Conservation (phyloP, 257 asterid genomes). For the Paulownia fortunei region DNA sequence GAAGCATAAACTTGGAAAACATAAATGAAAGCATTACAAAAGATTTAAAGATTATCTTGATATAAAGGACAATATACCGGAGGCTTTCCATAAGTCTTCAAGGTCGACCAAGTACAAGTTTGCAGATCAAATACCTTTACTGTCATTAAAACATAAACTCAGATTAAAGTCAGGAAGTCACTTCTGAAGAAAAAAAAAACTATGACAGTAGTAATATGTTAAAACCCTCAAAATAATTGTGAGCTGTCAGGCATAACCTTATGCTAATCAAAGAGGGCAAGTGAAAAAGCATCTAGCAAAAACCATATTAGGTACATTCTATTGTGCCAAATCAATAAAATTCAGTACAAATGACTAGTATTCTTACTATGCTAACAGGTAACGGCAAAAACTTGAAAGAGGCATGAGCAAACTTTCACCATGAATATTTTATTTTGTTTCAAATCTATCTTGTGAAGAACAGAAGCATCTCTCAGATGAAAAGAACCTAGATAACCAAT, state of each 20-base stretch:
- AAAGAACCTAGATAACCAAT: constrained; percentile 22
- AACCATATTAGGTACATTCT: background rate
- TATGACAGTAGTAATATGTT: background rate
- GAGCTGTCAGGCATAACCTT: constrained; percentile 3
- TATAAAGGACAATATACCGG: constrained; percentile 61
- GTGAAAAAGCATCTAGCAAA: constrained; percentile 1
- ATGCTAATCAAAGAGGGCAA: background rate
- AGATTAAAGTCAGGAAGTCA: constrained; percentile 17
- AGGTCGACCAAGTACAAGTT: constrained; percentile 78
- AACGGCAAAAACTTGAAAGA: background rate
- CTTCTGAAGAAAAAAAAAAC: background rate
- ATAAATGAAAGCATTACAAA: constrained; percentile 23
- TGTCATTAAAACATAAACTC: constrained; percentile 46
- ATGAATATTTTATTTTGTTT: constrained; percentile 9
- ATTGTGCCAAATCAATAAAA: constrained; percentile 7
- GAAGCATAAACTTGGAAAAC: background rate
- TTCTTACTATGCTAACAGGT: background rate
- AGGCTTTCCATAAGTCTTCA: constrained; percentile 96
- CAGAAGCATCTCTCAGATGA: constrained; percentile 17
- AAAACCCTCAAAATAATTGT: too few species aligned
- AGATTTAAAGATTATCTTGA: constrained; percentile 19
- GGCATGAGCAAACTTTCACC: background rate
- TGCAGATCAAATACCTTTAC: constrained; percentile 92
- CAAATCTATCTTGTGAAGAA: constrained; percentile 14
- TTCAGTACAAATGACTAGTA: background rate